Base-by-base conservation (phyloP, 805 yeast genomes). In the Pichia gijzeniarum region DNA sequence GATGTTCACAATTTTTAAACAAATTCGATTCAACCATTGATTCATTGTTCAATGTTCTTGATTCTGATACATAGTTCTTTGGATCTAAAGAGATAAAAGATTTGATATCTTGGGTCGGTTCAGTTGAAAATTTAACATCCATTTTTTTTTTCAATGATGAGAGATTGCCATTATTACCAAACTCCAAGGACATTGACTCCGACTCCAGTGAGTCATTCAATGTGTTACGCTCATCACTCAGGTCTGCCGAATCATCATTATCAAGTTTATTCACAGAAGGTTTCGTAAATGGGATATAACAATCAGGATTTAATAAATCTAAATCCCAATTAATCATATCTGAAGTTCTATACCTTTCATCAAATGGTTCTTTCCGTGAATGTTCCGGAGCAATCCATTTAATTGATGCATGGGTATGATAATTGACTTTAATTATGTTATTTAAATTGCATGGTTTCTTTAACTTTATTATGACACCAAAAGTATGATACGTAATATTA, bases 391-490 rank as follows among this genome's bases (percentile, higher is more conserved):
- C 60, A 20, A 71, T 60, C 80, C 80, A 77, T 46, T 64, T 71
- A 41, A 75, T 56, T 3, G 54, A 45, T 3, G 78, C 78, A 14
- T 61, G 52, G 3, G 76, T 68, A 50, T 60, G 67, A 49, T 75
- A 72, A 44, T 65, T 70, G 30, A 74, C 68, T 33, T 60, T 62
- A 7, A 73, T 57, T 3, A 49, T 45, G n/a, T 67, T 61, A 30
- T 62, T 63, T 14, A 73, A 55, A 2, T 67, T 52, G 14, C 67
- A 65, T 27, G 67, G 69, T 50, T 68, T 72, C 10, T 63, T 55
- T 2, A 77, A 55, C 51, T 73, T 77, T 2, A 77, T 53, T 12
- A 77, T 68, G 10, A 74, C 69, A 0, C 73, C 79, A 59, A 77
- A 75, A 1, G 77, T 73, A 57, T 76, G 81, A 20, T 75, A 59